phyloP scores from a whole-genome alignment of 495 filamentous ascomycete species.

The Astrocystis sublimbata region DNA sequence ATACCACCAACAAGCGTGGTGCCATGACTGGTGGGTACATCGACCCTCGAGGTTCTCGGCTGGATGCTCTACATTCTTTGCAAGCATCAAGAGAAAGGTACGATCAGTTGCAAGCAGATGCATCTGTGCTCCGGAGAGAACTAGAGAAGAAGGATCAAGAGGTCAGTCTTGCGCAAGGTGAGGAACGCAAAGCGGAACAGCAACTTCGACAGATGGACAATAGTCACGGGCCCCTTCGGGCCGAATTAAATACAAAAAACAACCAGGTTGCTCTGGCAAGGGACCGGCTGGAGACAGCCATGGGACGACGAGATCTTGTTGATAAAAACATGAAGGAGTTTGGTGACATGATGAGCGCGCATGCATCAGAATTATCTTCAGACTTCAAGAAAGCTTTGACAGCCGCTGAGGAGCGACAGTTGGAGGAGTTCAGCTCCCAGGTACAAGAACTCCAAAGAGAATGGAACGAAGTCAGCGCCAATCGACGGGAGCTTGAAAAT shows the following conservation, averaged over 20 bases:
- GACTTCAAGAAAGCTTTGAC: constrained; percentile 92
- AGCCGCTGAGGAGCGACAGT: constrained; percentile 73
- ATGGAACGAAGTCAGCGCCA: constrained; percentile 70
- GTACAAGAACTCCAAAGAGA: constrained; percentile 73
- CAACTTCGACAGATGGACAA: constrained; percentile 73
- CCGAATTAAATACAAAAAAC: constrained; percentile 70
- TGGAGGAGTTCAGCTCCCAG: constrained; percentile 67
- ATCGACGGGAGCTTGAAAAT: constrained; percentile 75
- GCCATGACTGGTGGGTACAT: constrained; percentile 92
- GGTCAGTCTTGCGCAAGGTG: constrained; percentile 77
- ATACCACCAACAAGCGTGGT: constrained; percentile 89
- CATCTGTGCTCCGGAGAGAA: constrained; percentile 47
- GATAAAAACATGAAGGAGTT: constrained; percentile 73
- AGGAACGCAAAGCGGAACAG: constrained; percentile 81
- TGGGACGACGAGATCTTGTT: constrained; percentile 66
- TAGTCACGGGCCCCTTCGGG: constrained; percentile 76
- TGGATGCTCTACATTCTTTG: constrained; percentile 79
- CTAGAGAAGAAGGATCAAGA: constrained; percentile 81
- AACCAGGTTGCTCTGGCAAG: constrained; percentile 70
- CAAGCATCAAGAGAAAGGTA: constrained; percentile 72
- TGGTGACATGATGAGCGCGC: constrained; percentile 68
- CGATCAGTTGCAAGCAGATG: constrained; percentile 60
- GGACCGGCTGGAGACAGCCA: constrained; percentile 72
- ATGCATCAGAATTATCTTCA: constrained; percentile 75
- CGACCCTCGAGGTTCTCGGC: constrained; percentile 76